Evolutionary conservation across 345 rosid species (phyloP), one percentile per base, ranked within the genome.

Genomic region (Draba incana): DNA sequence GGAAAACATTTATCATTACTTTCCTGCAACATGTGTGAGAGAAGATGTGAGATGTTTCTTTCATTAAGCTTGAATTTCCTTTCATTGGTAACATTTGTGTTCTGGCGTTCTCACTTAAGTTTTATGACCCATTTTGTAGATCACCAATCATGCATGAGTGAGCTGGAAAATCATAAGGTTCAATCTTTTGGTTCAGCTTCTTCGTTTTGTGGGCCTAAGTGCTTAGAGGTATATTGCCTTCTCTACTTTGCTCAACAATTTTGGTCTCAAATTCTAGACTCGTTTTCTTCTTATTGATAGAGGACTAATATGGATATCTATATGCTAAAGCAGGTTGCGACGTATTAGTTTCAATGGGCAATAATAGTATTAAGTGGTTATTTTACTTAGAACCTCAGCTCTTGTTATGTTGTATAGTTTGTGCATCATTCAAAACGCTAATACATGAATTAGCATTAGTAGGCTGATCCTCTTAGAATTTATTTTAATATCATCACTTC

Each of bases 1-100:
- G 15, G 44, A 39, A 73, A 54, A 64, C 53, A 46, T 64, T 39
- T 58, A 47, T 71, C 54, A 24, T 54, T 75, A 37, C 69, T 58
- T 61, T 60, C 83, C 30, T 92, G 99, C 77, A 69, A 62, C 75
- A 72, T 88, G 79, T 95, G 98, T 57, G 94, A 89, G 84, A 88
- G 84, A 79, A 92, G 73, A 89, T 94, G 98, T 94, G 51, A 68
- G 73, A 71, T 55, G 50, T 50, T 71, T 75, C 43, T 47, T 68
- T 60, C 46, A 25, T 65, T 61, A 44, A 52, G 49, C 27, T 66
- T 68, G 48, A 25, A 43, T 48, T 12, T 24, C 3, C 61, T 49
- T 49, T 33, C 8, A 5, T 54, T 44, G 70, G 8, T 42, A 27
- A 24, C 15, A 31, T 13, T 59, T 55, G 44, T 41, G 48, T 74